Percentiles rank a stretch among this genome's conserved stretches.
phyloP scores from a whole-genome alignment of 2,329 filamentous ascomycete species.

The Hymenoscyphus fraxineus region DNA sequence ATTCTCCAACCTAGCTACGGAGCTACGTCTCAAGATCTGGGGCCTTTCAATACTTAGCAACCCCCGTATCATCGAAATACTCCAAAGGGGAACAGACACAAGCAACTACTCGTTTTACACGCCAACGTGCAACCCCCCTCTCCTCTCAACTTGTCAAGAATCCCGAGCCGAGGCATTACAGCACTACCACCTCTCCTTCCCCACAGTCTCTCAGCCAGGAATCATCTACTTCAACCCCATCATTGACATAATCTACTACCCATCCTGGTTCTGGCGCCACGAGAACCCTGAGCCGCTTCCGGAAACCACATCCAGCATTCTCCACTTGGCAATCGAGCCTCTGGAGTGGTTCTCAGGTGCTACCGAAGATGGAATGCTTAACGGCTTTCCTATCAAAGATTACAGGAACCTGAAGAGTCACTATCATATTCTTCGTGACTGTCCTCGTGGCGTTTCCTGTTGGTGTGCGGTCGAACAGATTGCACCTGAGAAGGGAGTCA shows the following conservation, averaged over 20 bases:
- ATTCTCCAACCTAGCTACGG: not conserved
- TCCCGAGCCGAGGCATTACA: not conserved
- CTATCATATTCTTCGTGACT: not conserved
- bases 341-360: not conserved
- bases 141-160: not conserved
- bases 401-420: not conserved
- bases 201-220: not conserved
- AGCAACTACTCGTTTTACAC: not conserved
- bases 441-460: not conserved
- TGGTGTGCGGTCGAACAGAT: not conserved
- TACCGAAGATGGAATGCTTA: not conserved
- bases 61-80: not conserved
- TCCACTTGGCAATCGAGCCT: not conserved
- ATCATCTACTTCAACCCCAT: not conserved
- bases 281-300: not conserved
- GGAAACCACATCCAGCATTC: not conserved
- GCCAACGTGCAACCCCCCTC: not conserved
- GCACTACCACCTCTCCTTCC: not conserved
- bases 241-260: not conserved
- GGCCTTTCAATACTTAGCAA: not conserved
- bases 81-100: not conserved
- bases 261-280: not conserved
- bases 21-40: not conserved
- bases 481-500: not conserved
- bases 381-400: not conserved